These are phyloP conservation scores for Corynespora cassiicola DNA, from an alignment of 2,329 filamentous ascomycete species.

Conservation along the genomic window DNA sequence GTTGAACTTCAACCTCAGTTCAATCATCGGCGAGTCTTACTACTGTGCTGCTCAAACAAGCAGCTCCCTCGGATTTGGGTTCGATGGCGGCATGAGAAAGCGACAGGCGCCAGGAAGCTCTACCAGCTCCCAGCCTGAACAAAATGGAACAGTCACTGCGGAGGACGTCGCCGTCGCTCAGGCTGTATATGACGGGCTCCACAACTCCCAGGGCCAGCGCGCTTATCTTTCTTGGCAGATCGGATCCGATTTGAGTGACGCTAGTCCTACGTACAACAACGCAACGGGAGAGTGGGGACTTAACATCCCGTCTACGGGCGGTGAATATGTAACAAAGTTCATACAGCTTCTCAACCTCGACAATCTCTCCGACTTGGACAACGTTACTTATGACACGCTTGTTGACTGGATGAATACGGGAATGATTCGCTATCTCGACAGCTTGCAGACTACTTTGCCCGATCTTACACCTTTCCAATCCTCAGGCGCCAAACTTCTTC, in stretches of 20 bases:
- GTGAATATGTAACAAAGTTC: slow-evolving; percentile 53
- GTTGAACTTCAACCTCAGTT: slow-evolving; percentile 53
- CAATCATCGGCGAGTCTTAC: slow-evolving; percentile 56
- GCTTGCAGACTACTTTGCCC: slow-evolving; percentile 60
- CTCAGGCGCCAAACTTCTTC: slow-evolving; percentile 62
- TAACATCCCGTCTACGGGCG: slow-evolving; percentile 39
- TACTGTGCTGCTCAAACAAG: slow-evolving; percentile 46
- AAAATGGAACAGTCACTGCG: slow-evolving; percentile 40
- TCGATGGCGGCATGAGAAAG: too few species aligned
- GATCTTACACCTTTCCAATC: slow-evolving; percentile 60
- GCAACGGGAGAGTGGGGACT: slow-evolving; percentile 40
- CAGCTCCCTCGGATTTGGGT: slow-evolving; percentile 21
- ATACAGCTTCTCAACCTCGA: slow-evolving; percentile 45
- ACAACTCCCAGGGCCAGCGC: slow-evolving; percentile 46
- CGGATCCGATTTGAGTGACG: slow-evolving; percentile 40
- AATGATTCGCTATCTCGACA: slow-evolving; percentile 57
- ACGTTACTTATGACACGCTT: slow-evolving; percentile 64
- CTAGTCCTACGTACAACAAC: slow-evolving; percentile 43
- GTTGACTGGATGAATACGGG: slow-evolving; percentile 61
- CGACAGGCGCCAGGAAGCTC: slow-evolving; percentile 13
- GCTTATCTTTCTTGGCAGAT: slow-evolving; percentile 51
- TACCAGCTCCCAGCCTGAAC: slow-evolving; percentile 26
- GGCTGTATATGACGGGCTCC: slow-evolving; percentile 43
- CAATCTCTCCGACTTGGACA: slow-evolving; percentile 21
- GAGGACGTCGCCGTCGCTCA: slow-evolving; percentile 34